Evolutionary conservation across 164 flowering plant species (phyloP).

Genomic region (Magnolia kwangsiensis): DNA sequence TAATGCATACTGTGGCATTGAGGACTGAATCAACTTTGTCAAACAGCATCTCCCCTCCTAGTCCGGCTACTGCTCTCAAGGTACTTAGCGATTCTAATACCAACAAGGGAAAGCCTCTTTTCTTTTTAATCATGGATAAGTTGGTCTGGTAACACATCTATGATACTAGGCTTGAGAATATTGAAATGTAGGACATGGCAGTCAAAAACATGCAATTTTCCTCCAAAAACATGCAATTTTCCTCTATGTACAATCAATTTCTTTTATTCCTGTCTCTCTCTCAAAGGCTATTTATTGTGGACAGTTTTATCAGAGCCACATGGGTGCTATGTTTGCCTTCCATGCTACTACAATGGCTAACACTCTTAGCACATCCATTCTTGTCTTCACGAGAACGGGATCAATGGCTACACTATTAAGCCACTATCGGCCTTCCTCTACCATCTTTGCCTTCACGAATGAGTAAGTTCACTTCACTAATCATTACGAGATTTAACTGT

Average conservation of each 20-base stretch:
- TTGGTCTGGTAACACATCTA: background rate
- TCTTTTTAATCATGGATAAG: background rate
- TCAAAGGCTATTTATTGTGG: background rate
- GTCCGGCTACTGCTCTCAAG: constrained; percentile 35
- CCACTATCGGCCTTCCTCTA: constrained; percentile 75
- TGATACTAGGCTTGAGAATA: background rate
- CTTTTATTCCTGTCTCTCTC: background rate
- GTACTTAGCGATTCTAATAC: constrained; percentile 24
- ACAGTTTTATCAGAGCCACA: constrained; percentile 56
- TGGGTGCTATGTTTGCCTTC: constrained; percentile 93
- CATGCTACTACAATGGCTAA: constrained; percentile 94
- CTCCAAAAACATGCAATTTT: background rate
- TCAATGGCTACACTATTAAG: constrained; percentile 89
- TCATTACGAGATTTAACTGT: background rate
- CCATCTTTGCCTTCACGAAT: constrained; percentile 92
- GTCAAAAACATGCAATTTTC: background rate
- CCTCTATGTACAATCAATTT: background rate
- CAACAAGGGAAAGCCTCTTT: background rate
- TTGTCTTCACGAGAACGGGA: constrained; percentile 95
- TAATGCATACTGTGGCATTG: constrained; percentile 93
- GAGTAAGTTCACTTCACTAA: constrained; percentile 48
- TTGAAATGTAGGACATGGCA: background rate
- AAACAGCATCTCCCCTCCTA: constrained; percentile 30
- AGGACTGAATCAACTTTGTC: constrained; percentile 78
- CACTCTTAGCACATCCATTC: constrained; percentile 76